A percentile compares a stretch with the other conserved stretches of the same genome.
Evolutionary conservation across 352 stramenopile genomes (phyloP).

Genomic region (Phytopythium montanum): DNA sequence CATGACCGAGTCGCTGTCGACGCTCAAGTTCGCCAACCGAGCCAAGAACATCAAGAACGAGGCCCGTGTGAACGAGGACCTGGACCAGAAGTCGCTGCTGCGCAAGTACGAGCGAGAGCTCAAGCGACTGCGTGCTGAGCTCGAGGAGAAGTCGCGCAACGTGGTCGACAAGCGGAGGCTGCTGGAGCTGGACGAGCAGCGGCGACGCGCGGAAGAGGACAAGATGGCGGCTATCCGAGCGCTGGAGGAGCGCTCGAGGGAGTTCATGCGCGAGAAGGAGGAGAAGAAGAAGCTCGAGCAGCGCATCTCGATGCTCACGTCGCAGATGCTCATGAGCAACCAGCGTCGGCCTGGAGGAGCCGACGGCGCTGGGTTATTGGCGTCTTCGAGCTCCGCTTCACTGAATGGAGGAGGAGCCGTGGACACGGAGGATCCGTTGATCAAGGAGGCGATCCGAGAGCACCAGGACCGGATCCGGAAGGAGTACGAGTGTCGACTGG

Average conservation of each 20-base stretch:
- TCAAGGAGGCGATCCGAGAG: constrained; percentile 83
- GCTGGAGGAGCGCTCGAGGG: constrained; percentile 85
- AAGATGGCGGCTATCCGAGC: constrained; percentile 94
- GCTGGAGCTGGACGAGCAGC: constrained; percentile 88
- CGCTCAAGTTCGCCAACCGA: constrained; percentile 93
- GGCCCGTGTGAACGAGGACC: constrained; percentile 89
- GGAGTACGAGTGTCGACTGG: constrained; percentile 90
- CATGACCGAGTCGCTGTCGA: constrained; percentile 90
- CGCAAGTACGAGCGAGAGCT: constrained; percentile 95
- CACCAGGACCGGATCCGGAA: constrained; percentile 89
- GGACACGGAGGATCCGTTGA: constrained; percentile 72
- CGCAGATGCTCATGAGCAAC: constrained; percentile 91
- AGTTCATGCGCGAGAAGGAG: constrained; percentile 96
- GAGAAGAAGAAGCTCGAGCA: constrained; percentile 95
- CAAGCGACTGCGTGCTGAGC: constrained; percentile 88
- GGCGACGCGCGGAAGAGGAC: constrained; percentile 89
- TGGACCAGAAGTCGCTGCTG: constrained; percentile 92
- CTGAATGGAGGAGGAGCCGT: constrained; percentile 14
- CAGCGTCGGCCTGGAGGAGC: constrained; percentile 23
- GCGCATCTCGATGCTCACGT: constrained; percentile 89
- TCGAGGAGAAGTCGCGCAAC: constrained; percentile 91
- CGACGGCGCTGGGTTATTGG: constrained; percentile 5
- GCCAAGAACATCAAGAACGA: constrained; percentile 94
- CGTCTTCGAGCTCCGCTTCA: constrained; percentile 9
- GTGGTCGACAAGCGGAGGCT: constrained; percentile 92